Conservation (phyloP, 345 rosid species). For the Sonneratia caseolaris region DNA sequence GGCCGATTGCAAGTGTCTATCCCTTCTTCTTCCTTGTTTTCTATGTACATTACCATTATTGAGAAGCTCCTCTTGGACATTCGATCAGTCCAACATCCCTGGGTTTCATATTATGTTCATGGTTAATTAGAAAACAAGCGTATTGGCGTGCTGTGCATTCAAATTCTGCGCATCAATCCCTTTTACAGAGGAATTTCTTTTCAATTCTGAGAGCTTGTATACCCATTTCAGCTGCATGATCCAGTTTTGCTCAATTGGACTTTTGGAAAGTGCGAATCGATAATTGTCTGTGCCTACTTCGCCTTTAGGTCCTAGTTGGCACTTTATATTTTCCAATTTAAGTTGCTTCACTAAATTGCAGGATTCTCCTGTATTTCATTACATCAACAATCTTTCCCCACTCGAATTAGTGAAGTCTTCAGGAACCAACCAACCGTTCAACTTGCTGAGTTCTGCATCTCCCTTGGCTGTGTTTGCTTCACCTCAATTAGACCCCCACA, state of each 20-base stretch:
- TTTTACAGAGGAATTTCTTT: not conserved
- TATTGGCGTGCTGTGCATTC: not conserved
- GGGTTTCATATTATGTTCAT: not conserved
- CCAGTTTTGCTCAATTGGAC: not conserved
- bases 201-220: not conserved
- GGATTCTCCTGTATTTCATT: conserved; percentile 1
- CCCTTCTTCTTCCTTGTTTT: not conserved
- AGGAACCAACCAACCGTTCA: not conserved
- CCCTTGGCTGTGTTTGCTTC: not conserved
- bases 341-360: not conserved
- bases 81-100: not conserved
- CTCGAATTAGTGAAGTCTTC: conserved; percentile 7
- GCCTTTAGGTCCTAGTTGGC: not conserved
- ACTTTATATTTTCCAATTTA: not conserved
- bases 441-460: conserved; percentile 1
- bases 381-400: conserved; percentile 8
- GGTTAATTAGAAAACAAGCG: not conserved
- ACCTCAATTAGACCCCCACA: not conserved
- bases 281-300: too few relatives aligned
- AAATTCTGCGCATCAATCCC: not conserved
- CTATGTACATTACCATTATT: not conserved
- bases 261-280: not conserved
- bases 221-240: not conserved
- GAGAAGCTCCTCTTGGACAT: not conserved
- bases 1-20: not conserved